A percentile compares a stretch with the other conserved stretches of the same genome.
phyloP scores from a whole-genome alignment of 441 rosid genomes.

The Kokia cookei region DNA sequence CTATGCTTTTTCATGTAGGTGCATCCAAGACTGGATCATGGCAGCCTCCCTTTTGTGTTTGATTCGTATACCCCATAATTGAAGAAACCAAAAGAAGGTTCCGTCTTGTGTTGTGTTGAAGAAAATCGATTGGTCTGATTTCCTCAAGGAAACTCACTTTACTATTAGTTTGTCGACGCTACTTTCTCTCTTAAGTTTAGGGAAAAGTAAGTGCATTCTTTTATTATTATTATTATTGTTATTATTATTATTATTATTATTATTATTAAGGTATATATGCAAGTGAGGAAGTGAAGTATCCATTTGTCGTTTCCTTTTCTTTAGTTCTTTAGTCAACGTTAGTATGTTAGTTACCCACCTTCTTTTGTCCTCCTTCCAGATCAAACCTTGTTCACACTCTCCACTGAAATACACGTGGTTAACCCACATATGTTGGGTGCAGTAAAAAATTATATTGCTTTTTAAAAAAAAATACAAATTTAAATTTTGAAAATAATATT shows the following conservation, averaged over 20 bases:
- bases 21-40: no score
- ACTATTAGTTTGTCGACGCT: background rate
- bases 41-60: no score
- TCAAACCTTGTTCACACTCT: background rate
- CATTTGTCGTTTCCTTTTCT: slow-evolving; percentile 8
- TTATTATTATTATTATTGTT: background rate
- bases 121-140: background rate
- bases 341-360: background rate
- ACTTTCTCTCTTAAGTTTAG: slow-evolving; percentile 5
- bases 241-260: background rate
- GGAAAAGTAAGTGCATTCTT: background rate
- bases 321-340: background rate
- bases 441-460: no score
- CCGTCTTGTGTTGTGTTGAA: background rate
- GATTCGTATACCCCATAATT: no score
- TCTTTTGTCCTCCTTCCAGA: background rate
- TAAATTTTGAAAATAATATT: no score
- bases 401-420: background rate
- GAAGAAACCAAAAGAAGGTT: no score
- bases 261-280: background rate
- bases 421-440: no score
- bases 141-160: background rate
- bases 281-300: slow-evolving; percentile 26
- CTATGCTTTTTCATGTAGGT: no score
- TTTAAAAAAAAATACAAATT: no score